Conservation (phyloP, 805 yeast genomes). For the Spathaspora arborariae region DNA sequence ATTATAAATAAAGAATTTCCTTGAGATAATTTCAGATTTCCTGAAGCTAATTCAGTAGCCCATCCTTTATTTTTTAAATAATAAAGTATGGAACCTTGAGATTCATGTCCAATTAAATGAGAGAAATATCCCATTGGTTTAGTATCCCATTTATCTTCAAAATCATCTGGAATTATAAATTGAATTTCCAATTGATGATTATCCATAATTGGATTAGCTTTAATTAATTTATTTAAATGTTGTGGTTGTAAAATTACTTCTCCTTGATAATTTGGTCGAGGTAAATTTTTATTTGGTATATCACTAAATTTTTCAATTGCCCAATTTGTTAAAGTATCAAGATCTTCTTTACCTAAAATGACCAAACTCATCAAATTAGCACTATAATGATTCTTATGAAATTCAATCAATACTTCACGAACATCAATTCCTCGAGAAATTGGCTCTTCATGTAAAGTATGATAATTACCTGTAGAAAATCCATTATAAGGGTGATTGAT, state of each 20-base stretch:
- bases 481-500: constrained; percentile 78
- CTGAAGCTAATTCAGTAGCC: constrained; percentile 78
- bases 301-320: constrained; percentile 60
- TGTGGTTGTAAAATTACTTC: constrained; percentile 46
- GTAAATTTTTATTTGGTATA: constrained; percentile 50
- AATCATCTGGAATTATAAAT: constrained; percentile 76
- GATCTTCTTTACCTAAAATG: constrained; percentile 74
- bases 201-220: constrained; percentile 82
- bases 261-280: constrained; percentile 41
- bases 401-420: constrained; percentile 75
- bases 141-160: constrained; percentile 53
- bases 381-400: constrained; percentile 69
- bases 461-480: constrained; percentile 84
- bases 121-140: constrained; percentile 70
- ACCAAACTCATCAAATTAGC: constrained; percentile 87
- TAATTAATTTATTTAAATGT: constrained; percentile 51
- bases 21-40: constrained; percentile 60
- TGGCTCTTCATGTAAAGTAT: constrained; percentile 72
- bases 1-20: constrained; percentile 68
- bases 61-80: constrained; percentile 68
- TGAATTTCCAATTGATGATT: constrained; percentile 59
- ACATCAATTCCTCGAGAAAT: constrained; percentile 59
- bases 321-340: constrained; percentile 72
- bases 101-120: constrained; percentile 91
- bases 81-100: constrained; percentile 76